A percentile compares a stretch with the other conserved stretches of the same genome.
These are phyloP conservation scores for Herpomyces periplanetae DNA, from an alignment of 2,329 filamentous ascomycete genomes.

Conservation along the genomic window DNA sequence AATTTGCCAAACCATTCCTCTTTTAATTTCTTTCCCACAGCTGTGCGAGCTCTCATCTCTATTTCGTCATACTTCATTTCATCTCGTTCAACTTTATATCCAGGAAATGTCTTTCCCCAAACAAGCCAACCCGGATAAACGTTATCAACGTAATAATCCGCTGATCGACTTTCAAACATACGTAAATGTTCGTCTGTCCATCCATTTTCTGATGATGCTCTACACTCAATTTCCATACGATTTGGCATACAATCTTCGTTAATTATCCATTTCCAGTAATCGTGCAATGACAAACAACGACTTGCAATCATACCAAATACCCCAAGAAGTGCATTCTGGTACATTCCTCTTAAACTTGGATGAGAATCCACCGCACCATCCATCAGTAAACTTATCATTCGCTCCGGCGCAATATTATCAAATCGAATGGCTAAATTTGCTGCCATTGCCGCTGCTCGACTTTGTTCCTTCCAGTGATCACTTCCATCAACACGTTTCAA, in stretches of 20 bases:
- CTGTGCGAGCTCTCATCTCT: slow-evolving; percentile 28
- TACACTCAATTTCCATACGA: slow-evolving; percentile 28
- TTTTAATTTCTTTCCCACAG: slow-evolving; percentile 42
- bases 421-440: slow-evolving; percentile 72
- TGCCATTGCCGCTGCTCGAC: slow-evolving; percentile 54
- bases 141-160: slow-evolving; percentile 58
- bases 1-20: slow-evolving; percentile 51
- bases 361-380: slow-evolving; percentile 60
- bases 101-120: slow-evolving; percentile 59
- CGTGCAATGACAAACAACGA: slow-evolving; percentile 45
- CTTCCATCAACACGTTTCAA: slow-evolving; percentile 31
- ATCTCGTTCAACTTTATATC: slow-evolving; percentile 22
- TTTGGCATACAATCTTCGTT: slow-evolving; percentile 41
- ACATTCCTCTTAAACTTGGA: slow-evolving; percentile 41
- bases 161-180: slow-evolving; percentile 31
- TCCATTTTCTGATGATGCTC: slow-evolving; percentile 25
- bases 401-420: slow-evolving; percentile 37
- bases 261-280: slow-evolving; percentile 47
- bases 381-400: slow-evolving; percentile 46
- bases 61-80: slow-evolving; percentile 40
- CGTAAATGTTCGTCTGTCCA: slow-evolving; percentile 46
- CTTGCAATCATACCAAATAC: slow-evolving; percentile 51
- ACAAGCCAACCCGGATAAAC: slow-evolving; percentile 88
- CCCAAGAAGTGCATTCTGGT: slow-evolving; percentile 34
- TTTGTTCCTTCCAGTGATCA: slow-evolving; percentile 88